Conservation (phyloP, 495 filamentous ascomycete species). For the Coniosporium apollinis region DNA sequence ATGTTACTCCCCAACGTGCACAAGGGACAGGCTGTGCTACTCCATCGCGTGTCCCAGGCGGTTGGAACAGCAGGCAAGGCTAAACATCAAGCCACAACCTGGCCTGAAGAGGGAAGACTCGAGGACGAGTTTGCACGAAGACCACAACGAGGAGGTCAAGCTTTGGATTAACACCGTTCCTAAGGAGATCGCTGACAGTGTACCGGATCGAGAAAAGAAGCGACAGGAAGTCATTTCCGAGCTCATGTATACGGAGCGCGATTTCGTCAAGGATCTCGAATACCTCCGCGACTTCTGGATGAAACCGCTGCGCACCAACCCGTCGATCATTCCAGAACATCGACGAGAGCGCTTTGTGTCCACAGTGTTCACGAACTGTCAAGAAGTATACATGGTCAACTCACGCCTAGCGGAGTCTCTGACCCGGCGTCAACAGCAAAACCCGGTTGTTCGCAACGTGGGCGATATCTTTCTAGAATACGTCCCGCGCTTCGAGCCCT, state of each 20-base stretch:
- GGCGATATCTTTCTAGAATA: conserved; percentile 91
- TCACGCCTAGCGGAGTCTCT: conserved; percentile 69
- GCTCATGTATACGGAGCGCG: conserved; percentile 95
- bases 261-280: conserved; percentile 98
- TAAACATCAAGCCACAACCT: conserved; percentile 83
- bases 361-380: conserved; percentile 88
- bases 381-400: conserved; percentile 88
- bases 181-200: conserved; percentile 79
- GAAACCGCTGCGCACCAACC: conserved; percentile 58
- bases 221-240: conserved; percentile 96
- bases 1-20: conserved; percentile 97
- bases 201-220: conserved; percentile 86
- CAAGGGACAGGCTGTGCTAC: conserved; percentile 84
- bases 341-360: conserved; percentile 79
- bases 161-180: conserved; percentile 98
- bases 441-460: conserved; percentile 70
- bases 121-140: conserved; percentile 63
- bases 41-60: conserved; percentile 93
- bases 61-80: conserved; percentile 81
- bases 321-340: conserved; percentile 77
- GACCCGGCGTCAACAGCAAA: conserved; percentile 78
- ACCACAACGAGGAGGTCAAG: conserved; percentile 89
- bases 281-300: conserved; percentile 99
- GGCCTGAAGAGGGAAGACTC: conserved; percentile 72
- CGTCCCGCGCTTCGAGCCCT: conserved; percentile 83